Conservation (phyloP, 345 rosid genomes). For the Rhodamnia argentea region DNA sequence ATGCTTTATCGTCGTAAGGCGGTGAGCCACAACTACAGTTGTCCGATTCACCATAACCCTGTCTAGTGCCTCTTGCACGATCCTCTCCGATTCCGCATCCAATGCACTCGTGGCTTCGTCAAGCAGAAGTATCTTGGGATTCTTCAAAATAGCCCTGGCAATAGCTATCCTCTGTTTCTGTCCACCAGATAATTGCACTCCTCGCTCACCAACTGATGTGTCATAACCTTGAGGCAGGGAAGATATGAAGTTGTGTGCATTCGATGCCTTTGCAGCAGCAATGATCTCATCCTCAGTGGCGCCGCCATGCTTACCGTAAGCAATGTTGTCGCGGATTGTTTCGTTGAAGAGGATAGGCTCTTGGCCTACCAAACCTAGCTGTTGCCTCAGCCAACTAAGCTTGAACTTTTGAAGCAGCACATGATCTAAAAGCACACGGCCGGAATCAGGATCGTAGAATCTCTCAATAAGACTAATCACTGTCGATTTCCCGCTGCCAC, state of each 20-base stretch:
- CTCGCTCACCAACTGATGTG: slow-evolving; percentile 57
- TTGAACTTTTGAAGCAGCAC: slow-evolving; percentile 25
- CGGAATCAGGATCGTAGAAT: slow-evolving; percentile 65
- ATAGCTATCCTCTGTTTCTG: slow-evolving; percentile 64
- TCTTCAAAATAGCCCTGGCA: slow-evolving; percentile 52
- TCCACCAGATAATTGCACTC: slow-evolving; percentile 65
- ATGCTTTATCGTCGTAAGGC: slow-evolving; percentile 40
- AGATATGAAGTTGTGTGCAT: slow-evolving; percentile 58
- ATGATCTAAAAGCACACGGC: slow-evolving; percentile 29
- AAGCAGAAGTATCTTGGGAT: slow-evolving; percentile 48
- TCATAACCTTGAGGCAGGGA: slow-evolving; percentile 51
- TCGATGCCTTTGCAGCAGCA: slow-evolving; percentile 45
- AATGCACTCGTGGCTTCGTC: slow-evolving; percentile 81
- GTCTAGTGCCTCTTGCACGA: slow-evolving; percentile 62
- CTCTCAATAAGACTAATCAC: slow-evolving; percentile 60
- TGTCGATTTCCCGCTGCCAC: slow-evolving; percentile 73
- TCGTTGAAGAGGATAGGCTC: slow-evolving; percentile 74
- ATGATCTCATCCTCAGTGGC: slow-evolving; percentile 45
- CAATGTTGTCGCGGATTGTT: slow-evolving; percentile 47
- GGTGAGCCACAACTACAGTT: slow-evolving; percentile 59
- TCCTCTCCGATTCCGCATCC: slow-evolving; percentile 57
- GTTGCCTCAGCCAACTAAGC: slow-evolving; percentile 62
- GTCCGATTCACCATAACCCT: slow-evolving; percentile 53
- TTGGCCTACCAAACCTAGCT: slow-evolving; percentile 62
- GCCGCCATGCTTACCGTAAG: slow-evolving; percentile 45